Evolutionary conservation across 2,329 filamentous ascomycete genomes (phyloP), one percentile per base, ranked within the genome.

Genomic region (Pestalotiopsis sp.): DNA sequence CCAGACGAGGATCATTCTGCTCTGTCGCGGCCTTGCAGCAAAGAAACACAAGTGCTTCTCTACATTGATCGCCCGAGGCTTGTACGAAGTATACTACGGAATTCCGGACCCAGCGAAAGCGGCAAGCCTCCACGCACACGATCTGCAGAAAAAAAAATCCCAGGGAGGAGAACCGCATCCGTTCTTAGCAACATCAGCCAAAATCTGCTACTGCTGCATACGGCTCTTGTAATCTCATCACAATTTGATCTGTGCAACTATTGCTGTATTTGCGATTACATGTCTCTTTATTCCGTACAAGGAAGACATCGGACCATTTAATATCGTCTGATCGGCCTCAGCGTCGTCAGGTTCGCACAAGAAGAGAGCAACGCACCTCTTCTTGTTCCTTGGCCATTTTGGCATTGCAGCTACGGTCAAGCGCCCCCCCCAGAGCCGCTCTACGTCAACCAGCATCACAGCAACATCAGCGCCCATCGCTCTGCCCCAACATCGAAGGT

Each of bases 131-230:
- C 44, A 52, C 44, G 44, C 44, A 52, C 44, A 52, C 44, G 44
- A 52, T 52, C 44, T 52, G 44, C 44, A 52, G 30, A 52, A 52
- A 52, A 24, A 24, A 52, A 20, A 52, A 17, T 20, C 44, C 17
- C 14, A 52, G 7, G 17, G 17, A 48, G 44, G 20, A 20, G 17
- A 20, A 52, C 44, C 44, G 55, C 62, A 67, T 30, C 69, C 14
- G 66, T 65, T 69, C 69, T 67, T 62, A 69, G 70, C 69, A 71
- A 62, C 65, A 65, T 52, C 62, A 62, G 69, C 68, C 68, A 69
- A 52, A 52, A n/a, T 35, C 30, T 35, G 70, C 71, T 65, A 69
- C 67, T 69, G 67, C 30, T 22, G 24, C 39, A 11, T 39, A 26
- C 30, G 58, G 26, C 60, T 56, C 48, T 65, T 56, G 48, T 56